Evolutionary conservation across 352 stramenopile genomes (phyloP).

Genomic region (Halophytophthora polymorphica): DNA sequence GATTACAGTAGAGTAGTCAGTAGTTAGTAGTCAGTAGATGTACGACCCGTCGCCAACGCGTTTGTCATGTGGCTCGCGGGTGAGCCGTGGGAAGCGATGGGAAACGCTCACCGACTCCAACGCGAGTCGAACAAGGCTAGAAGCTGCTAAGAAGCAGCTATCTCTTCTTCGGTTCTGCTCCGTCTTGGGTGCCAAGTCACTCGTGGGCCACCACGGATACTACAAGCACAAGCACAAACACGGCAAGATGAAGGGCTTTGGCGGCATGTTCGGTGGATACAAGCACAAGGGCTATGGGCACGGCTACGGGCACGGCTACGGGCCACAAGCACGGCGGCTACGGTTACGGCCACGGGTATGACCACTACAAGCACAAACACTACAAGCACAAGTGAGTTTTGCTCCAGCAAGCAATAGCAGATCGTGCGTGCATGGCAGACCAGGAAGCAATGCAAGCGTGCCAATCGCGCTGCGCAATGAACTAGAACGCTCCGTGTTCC

Average conservation of each 20-base stretch:
- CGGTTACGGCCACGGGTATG: constrained; percentile 1
- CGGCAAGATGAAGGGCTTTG: constrained; percentile 12
- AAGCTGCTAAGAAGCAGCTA: no score
- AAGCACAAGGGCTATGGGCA: constrained; percentile 14
- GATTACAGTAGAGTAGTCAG: no score
- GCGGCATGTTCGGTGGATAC: constrained; percentile 14
- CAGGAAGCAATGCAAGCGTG: background rate
- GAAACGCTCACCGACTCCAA: no score
- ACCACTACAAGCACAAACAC: constrained; percentile 5
- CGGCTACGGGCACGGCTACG: constrained; percentile 17
- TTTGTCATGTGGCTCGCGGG: no score
- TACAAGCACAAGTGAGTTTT: constrained; percentile 29
- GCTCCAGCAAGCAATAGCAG: constrained; percentile 16
- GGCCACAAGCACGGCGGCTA: background rate
- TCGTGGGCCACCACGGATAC: constrained; percentile 17
- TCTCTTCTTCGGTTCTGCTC: no score
- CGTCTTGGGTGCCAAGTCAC: no score
- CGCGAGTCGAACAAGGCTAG: no score
- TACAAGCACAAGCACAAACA: constrained; percentile 17
- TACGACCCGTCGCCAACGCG: no score
- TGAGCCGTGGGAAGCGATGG: no score
- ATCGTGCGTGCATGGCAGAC: background rate
- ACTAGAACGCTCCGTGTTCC: no score
- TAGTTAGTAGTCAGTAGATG: no score
- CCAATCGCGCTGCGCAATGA: background rate